These are phyloP conservation scores for Nothopassalora personata DNA, from an alignment of 2,329 filamentous ascomycete genomes.

Conservation along the genomic window DNA sequence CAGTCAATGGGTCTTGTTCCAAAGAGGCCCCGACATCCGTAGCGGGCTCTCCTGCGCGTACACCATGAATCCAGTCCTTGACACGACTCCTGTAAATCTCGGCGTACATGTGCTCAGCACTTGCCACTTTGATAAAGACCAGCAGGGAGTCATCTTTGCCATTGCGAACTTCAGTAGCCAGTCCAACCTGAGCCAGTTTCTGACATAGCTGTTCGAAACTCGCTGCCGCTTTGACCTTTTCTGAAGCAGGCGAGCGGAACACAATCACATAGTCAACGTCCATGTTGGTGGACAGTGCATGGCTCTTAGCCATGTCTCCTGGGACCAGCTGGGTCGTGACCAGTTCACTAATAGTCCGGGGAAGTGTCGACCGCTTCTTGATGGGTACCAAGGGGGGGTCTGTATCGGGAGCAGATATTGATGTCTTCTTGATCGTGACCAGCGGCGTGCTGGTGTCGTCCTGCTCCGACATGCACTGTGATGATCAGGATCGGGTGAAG, in stretches of 20 bases:
- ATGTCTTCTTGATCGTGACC: slow-evolving; percentile 8
- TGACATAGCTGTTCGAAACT: slow-evolving; percentile 74
- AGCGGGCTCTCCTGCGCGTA: slow-evolving; percentile 70
- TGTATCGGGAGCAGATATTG: neutral
- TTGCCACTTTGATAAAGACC: slow-evolving; percentile 76
- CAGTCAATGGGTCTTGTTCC: slow-evolving; percentile 69
- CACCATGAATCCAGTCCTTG: slow-evolving; percentile 89
- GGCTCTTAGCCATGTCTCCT: slow-evolving; percentile 32
- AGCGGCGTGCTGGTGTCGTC: slow-evolving; percentile 2
- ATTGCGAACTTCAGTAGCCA: slow-evolving; percentile 80
- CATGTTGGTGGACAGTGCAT: slow-evolving; percentile 48
- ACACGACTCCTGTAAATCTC: slow-evolving; percentile 78
- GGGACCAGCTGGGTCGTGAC: slow-evolving; percentile 29
- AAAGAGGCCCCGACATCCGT: slow-evolving; percentile 66
- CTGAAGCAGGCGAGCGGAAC: slow-evolving; percentile 66
- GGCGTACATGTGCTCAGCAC: slow-evolving; percentile 65
- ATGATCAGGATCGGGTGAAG: neutral
- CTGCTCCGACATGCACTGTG: slow-evolving; percentile 3
- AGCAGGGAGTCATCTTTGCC: slow-evolving; percentile 71
- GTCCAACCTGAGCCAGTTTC: slow-evolving; percentile 69
- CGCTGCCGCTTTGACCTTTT: slow-evolving; percentile 62
- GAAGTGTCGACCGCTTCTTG: slow-evolving; percentile 20
- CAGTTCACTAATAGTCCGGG: slow-evolving; percentile 27
- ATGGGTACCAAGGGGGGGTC: slow-evolving; percentile 3
- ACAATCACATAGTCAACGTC: slow-evolving; percentile 85